A percentile compares a stretch with the other conserved stretches of the same genome.
Evolutionary conservation across 2,329 filamentous ascomycete species (phyloP).

Genomic region (Falciphora oryzae): DNA sequence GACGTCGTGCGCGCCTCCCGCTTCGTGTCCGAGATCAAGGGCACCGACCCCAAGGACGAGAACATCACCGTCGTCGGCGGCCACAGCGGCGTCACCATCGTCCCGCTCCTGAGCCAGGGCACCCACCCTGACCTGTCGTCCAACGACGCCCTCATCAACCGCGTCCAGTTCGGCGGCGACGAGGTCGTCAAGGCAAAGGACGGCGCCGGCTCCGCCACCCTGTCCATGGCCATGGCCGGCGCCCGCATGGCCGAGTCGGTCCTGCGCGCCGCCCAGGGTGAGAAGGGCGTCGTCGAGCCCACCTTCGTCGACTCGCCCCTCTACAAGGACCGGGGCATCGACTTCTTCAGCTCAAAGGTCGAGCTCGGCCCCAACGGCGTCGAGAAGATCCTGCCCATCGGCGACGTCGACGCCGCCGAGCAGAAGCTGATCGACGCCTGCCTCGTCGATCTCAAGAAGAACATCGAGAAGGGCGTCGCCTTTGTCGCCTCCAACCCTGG

Average conservation of each 20-base stretch:
- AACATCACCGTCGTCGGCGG: constrained; percentile 94
- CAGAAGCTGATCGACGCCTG: constrained; percentile 82
- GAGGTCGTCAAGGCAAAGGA: constrained; percentile 99
- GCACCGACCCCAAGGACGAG: constrained; percentile 84
- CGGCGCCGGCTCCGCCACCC: constrained; percentile 91
- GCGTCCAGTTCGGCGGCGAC: constrained; percentile 98
- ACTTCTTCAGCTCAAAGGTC: constrained; percentile 94
- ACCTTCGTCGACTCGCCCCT: constrained; percentile 95
- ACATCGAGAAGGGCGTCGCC: constrained; percentile 83
- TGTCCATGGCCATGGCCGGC: constrained; percentile 98
- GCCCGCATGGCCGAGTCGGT: constrained; percentile 77
- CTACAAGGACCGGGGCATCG: constrained; percentile 96
- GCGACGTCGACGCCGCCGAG: constrained; percentile 79
- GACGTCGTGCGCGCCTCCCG: constrained; percentile 96
- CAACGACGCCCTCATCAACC: constrained; percentile 75
- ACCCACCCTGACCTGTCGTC: constrained; percentile 77
- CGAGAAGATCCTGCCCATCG: constrained; percentile 85
- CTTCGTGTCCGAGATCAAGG: constrained; percentile 95
- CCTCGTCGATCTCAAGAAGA: constrained; percentile 81
- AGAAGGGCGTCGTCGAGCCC: constrained; percentile 93
- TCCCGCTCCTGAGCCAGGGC: constrained; percentile 94
- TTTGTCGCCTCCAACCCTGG: constrained; percentile 56
- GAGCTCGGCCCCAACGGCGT: constrained; percentile 96
- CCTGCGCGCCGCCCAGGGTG: constrained; percentile 85
- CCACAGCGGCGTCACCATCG: constrained; percentile 97